These are phyloP conservation scores for Fraxinus angustifolia DNA, from an alignment of 305 asterid genomes.

Conservation along the genomic window DNA sequence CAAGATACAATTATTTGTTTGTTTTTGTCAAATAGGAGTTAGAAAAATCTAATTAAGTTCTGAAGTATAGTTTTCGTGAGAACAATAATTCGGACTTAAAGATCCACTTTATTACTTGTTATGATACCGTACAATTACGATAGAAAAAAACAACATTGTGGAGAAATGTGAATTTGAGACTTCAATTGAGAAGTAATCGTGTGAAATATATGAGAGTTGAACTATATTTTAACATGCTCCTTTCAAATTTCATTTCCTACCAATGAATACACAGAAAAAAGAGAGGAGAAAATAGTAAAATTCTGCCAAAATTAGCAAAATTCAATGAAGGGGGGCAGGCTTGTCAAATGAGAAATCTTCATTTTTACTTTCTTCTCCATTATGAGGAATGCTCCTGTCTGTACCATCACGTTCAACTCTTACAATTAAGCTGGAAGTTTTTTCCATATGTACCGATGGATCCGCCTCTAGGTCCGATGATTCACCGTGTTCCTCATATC, in stretches of 20 bases:
- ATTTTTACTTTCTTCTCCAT: constrained; percentile 29
- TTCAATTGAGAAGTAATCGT: neutral
- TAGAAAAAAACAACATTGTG: too few relatives aligned
- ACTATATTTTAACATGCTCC: neutral
- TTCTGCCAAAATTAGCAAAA: neutral
- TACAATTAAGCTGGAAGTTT: constrained; percentile 40
- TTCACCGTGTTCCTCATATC: constrained; percentile 40
- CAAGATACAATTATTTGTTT: too few relatives aligned
- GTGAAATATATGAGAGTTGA: neutral
- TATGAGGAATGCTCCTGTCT: constrained; percentile 17
- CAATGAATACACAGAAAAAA: neutral
- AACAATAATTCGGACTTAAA: too few relatives aligned
- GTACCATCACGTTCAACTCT: constrained; percentile 25
- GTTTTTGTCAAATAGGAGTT: too few relatives aligned
- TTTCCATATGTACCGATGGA: constrained; percentile 39
- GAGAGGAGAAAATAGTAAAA: neutral
- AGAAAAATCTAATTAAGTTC: too few relatives aligned
- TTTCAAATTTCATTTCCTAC: neutral
- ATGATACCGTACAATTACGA: too few relatives aligned
- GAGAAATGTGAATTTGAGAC: neutral
- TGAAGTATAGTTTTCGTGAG: too few relatives aligned
- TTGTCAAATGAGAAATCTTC: constrained; percentile 63
- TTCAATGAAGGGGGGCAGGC: constrained; percentile 41
- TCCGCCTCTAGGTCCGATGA: constrained; percentile 53
- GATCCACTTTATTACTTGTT: too few relatives aligned